These are phyloP conservation scores for Amanita subjunquillea DNA, from an alignment of 768 basidiomycete species.

Conservation along the genomic window DNA sequence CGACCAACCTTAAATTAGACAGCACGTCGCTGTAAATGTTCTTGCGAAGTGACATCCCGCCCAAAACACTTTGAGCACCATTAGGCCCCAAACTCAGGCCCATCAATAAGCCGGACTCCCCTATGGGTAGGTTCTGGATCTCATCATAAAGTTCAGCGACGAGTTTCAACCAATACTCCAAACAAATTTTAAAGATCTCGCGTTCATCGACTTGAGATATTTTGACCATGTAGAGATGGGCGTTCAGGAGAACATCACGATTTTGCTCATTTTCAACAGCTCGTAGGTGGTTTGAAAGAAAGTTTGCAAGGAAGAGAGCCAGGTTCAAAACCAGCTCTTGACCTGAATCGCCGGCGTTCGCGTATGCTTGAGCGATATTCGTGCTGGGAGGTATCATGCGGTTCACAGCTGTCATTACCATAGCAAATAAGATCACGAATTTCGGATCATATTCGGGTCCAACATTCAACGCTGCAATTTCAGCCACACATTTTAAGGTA, in stretches of 20 bases:
- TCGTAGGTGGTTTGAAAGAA: constrained; percentile 86
- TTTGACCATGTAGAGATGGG: constrained; percentile 97
- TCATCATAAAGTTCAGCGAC: constrained; percentile 97
- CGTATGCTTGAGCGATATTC: constrained; percentile 88
- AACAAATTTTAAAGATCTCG: constrained; percentile 98
- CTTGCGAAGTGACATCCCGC: constrained; percentile 76
- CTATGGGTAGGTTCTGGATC: constrained; percentile 84
- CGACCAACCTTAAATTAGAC: constrained; percentile 87
- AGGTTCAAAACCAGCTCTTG: constrained; percentile 97
- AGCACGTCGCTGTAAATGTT: constrained; percentile 94
- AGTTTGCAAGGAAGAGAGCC: constrained; percentile 95
- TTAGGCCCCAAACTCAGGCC: constrained; percentile 71
- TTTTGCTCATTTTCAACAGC: constrained; percentile 89
- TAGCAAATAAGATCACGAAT: constrained; percentile 94
- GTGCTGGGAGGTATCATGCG: constrained; percentile 95
- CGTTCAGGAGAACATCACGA: constrained; percentile 89
- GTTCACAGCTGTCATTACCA: constrained; percentile 97
- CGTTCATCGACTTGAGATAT: constrained; percentile 97
- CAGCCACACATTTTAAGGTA: constrained; percentile 91
- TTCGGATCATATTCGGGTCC: constrained; percentile 97
- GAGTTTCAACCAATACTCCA: constrained; percentile 96
- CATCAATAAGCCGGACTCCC: constrained; percentile 81
- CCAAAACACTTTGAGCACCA: constrained; percentile 55
- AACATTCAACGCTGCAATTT: constrained; percentile 91
- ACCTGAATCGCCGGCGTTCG: constrained; percentile 80